Evolutionary conservation across 2,329 filamentous ascomycete genomes (phyloP).

Genomic region (Ophiostoma pallidulum): DNA sequence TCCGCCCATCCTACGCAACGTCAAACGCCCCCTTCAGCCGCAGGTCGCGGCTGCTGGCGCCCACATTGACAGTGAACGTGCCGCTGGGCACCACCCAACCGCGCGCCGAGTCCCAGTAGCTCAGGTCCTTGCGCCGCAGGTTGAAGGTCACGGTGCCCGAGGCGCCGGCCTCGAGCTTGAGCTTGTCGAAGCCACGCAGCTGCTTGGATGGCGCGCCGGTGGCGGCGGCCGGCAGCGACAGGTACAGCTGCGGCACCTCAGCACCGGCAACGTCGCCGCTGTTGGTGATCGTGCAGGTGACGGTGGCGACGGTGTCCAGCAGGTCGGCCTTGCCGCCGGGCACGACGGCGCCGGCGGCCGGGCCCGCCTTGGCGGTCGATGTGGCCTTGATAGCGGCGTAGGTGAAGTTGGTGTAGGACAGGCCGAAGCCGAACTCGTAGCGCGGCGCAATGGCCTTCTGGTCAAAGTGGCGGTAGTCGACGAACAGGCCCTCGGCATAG

Average conservation of each 20-base stretch:
- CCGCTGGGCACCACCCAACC: conserved; percentile 49
- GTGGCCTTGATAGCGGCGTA: conserved; percentile 41
- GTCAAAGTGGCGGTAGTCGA: conserved; percentile 58
- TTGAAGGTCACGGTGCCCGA: conserved; percentile 40
- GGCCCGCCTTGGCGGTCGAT: conserved; percentile 28
- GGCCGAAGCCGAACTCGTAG: conserved; percentile 56
- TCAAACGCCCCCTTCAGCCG: conserved; percentile 28
- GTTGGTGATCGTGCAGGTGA: conserved; percentile 56
- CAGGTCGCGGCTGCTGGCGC: conserved; percentile 38
- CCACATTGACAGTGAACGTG: conserved; percentile 33
- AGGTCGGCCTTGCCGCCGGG: conserved; percentile 38
- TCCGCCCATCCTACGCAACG: not conserved
- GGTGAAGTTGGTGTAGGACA: conserved; percentile 60
- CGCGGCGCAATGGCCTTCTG: conserved; percentile 45
- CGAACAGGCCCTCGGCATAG: conserved; percentile 50
- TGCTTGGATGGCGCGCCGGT: conserved; percentile 36
- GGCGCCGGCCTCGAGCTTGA: conserved; percentile 38
- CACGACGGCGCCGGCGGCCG: conserved; percentile 30
- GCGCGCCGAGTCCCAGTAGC: conserved; percentile 53
- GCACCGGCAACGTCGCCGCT: conserved; percentile 51
- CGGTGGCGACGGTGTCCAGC: conserved; percentile 35
- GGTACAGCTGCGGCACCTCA: conserved; percentile 55
- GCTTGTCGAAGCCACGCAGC: conserved; percentile 54
- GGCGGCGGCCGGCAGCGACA: conserved; percentile 31
- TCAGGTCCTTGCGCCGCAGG: conserved; percentile 51